Base-by-base conservation (phyloP, 2,329 filamentous ascomycete genomes). In the Colletotrichum tamarilloi region DNA sequence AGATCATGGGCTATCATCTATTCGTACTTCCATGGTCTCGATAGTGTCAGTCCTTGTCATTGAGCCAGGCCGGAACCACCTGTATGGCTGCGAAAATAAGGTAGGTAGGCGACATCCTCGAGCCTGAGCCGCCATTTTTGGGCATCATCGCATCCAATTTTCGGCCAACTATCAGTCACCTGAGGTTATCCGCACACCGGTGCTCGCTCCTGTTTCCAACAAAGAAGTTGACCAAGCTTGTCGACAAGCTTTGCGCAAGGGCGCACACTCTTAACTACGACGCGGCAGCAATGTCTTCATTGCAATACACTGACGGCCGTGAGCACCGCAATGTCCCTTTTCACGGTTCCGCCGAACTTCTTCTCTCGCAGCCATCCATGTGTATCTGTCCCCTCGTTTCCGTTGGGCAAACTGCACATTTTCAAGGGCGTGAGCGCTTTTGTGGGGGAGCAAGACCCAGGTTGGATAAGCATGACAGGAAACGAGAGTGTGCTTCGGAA, bases 371-470 rank as follows among this genome's bases (percentile, higher is more conserved):
- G 19, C 22, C 16, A 12, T 24, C 22, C 56, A 11, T 11, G 30
- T 58, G 8, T 58, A n/a, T 22, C 58, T 16, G 22, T 42, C 16
- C 22, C 9, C 62, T 38, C 11, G 19, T 55, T 64, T 30, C 11
- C 28, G 46, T 64, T 24, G 60, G 9, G 62, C 62, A 55, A 55
- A 26, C 62, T 35, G 46, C 62, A 55, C n/a, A 35, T 56, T 30
- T 38, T 22, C 52, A 42, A 8, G 12, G 7, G 16, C 9, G n/a
- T 30, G 30, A 30, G 24, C 30, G 38, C 52, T 38, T 55, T n/a
- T 56, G 5, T 38, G n/a, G n/a, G 22, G n/a, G 35, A 59, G 49
- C 32, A 49, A 30, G 46, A 30, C 26, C n/a, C 26, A 62, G 32
- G 35, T 4, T 49, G 32, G 46, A 30, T 24, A 22, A 14, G 11